Evolutionary conservation across 306 rosid genomes (phyloP), one percentile per base, ranked within the genome.

Genomic region (Arachis hypogaea): DNA sequence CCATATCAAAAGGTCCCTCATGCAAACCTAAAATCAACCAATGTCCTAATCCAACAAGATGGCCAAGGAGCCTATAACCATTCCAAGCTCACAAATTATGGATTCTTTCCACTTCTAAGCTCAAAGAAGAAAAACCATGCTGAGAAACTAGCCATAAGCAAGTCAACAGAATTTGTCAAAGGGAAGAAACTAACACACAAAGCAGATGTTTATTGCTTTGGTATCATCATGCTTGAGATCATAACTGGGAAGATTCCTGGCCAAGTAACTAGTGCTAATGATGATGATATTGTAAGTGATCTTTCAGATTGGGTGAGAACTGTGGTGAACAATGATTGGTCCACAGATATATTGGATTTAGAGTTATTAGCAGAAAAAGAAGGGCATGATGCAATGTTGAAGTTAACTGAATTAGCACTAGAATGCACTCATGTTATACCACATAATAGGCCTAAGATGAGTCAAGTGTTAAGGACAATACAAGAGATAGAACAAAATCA

Each of bases 221-320:
- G 96, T 3, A 78, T 90, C 45, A 78, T 84, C n/a, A 63, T 88
- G 73, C 69, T 90, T 46, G 96, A 90, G 88, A 75, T 90, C 60
- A 78, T 90, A 80, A 90, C 96, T 2, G 91, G 96, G 0, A 88
- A 75, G 81, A 61, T 90, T 66, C 91, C 93, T 4, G 89, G 96
- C 5, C 86, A 87, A 67, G 73, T 69, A 22, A 51, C 81, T 2
- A 83, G 71, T 7, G 82, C 49, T 28, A 78, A 74, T 60, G 92
- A 83, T 10, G 82, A 66, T 22, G 56, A 59, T 7, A 22, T 22
- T 22, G 63, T 65, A 36, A 56, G 59, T 61, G 93, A 90, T 82
- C 88, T 90, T 71, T 88, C 93, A 9, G 83, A 90, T 38, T 86
- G 96, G 96, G 93, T 86, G 3, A 76, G 91, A 77, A 86, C 61